A percentile compares a stretch with the other conserved stretches of the same genome.
phyloP scores from a whole-genome alignment of 2,329 filamentous ascomycete genomes.

The Nemania serpens region DNA sequence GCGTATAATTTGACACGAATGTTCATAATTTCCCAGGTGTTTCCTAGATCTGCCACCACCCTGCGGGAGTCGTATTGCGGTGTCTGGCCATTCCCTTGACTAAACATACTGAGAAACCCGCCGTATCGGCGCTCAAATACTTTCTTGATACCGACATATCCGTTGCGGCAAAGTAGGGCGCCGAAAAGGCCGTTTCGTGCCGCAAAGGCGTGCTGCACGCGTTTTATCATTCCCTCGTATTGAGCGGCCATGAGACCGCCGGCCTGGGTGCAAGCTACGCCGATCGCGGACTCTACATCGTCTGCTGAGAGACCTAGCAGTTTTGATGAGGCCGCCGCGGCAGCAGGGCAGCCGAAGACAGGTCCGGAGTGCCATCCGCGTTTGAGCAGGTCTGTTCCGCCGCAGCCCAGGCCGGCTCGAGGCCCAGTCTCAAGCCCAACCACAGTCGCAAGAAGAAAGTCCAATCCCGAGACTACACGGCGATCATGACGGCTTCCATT shows the following conservation, averaged over 20 bases:
- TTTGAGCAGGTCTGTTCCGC: constrained; percentile 45
- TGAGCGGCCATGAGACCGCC: constrained; percentile 49
- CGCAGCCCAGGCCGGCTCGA: constrained; percentile 36
- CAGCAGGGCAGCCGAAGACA: constrained; percentile 45
- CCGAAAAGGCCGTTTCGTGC: constrained; percentile 49
- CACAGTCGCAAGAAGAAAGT: constrained; percentile 42
- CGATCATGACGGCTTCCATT: neutral
- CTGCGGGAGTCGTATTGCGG: constrained; percentile 27
- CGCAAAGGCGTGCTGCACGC: constrained; percentile 53
- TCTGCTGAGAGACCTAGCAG: constrained; percentile 40
- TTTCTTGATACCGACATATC: constrained; percentile 46
- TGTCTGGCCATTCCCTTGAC: constrained; percentile 30
- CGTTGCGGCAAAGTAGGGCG: constrained; percentile 44
- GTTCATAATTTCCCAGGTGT: constrained; percentile 21
- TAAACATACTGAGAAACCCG: constrained; percentile 48
- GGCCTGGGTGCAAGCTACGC: constrained; percentile 48
- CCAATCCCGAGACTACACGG: constrained; percentile 32
- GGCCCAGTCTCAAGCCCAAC: constrained; percentile 49
- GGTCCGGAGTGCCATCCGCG: constrained; percentile 48
- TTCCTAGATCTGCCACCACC: constrained; percentile 41
- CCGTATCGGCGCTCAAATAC: constrained; percentile 46
- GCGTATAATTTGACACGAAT: constrained; percentile 26
- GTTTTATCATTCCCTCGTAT: constrained; percentile 49
- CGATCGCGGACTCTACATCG: constrained; percentile 43
- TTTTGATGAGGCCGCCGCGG: constrained; percentile 39